phyloP scores from a whole-genome alignment of 306 rosid species.

The Phaseolus lunatus region DNA sequence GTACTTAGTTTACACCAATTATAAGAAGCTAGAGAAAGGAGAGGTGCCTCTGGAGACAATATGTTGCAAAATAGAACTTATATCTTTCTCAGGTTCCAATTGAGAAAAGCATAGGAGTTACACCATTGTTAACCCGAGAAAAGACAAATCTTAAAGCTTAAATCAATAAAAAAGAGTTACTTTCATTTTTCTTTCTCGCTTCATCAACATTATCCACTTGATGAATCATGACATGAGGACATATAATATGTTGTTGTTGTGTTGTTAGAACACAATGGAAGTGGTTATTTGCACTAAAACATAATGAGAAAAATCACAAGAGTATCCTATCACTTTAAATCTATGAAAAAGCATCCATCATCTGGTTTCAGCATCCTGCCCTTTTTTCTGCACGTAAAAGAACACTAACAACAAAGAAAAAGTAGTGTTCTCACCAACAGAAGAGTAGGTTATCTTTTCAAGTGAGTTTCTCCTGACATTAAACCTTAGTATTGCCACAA shows the following conservation, averaged over 20 bases:
- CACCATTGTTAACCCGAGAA: slow-evolving; percentile 70
- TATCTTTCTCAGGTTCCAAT: slow-evolving; percentile 97
- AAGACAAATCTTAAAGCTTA: slow-evolving; percentile 22
- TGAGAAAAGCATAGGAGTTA: slow-evolving; percentile 71
- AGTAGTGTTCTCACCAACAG: slow-evolving; percentile 74
- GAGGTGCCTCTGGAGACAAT: slow-evolving; percentile 92
- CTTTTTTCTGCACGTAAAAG: slow-evolving; percentile 32
- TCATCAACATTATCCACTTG: slow-evolving; percentile 6
- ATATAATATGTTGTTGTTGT: not conserved
- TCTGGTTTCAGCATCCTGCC: slow-evolving; percentile 36
- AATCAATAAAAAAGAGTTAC: slow-evolving; percentile 30
- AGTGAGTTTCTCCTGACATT: slow-evolving; percentile 60
- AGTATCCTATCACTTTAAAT: slow-evolving; percentile 17
- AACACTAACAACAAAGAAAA: slow-evolving; percentile 53
- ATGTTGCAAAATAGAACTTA: slow-evolving; percentile 93
- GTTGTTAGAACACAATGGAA: slow-evolving; percentile 17
- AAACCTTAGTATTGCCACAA: slow-evolving; percentile 68
- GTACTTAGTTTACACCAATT: slow-evolving; percentile 85
- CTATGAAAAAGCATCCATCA: not conserved
- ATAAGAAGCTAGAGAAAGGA: slow-evolving; percentile 79
- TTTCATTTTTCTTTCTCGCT: slow-evolving; percentile 16
- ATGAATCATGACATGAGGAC: slow-evolving; percentile 19
- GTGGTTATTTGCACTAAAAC: slow-evolving; percentile 30
- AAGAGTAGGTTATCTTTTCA: slow-evolving; percentile 63
- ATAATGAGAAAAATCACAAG: not conserved